Percentiles rank a stretch among this genome's conserved stretches.
Evolutionary conservation across 2,329 filamentous ascomycete species (phyloP).

Genomic region (Didymella pinodella): DNA sequence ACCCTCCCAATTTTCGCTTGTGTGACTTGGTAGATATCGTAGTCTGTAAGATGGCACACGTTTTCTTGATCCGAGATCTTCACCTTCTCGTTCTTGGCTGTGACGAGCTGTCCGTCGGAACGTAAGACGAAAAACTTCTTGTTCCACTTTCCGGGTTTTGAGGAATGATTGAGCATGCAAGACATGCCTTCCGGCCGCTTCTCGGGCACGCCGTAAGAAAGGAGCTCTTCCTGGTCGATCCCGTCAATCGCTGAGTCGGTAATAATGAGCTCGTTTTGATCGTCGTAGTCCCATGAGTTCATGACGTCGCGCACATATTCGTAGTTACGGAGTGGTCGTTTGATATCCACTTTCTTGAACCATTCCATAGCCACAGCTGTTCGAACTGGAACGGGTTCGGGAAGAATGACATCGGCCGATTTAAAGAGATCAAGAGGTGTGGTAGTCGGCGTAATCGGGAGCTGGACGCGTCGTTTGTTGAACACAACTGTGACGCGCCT

Average conservation of each 20-base stretch:
- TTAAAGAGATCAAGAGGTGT: slow-evolving; percentile 76
- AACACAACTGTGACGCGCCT: slow-evolving; percentile 78
- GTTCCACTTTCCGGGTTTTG: slow-evolving; percentile 84
- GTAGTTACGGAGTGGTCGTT: slow-evolving; percentile 83
- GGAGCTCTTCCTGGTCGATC: slow-evolving; percentile 68
- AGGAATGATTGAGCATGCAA: slow-evolving; percentile 80
- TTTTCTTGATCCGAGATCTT: slow-evolving; percentile 68
- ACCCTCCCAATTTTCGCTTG: slow-evolving; percentile 73
- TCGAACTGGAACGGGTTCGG: slow-evolving; percentile 68
- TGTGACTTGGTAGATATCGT: slow-evolving; percentile 86
- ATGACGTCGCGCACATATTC: slow-evolving; percentile 86
- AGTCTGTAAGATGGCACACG: slow-evolving; percentile 88
- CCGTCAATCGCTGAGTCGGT: slow-evolving; percentile 63
- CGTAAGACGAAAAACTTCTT: slow-evolving; percentile 82
- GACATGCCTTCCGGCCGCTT: slow-evolving; percentile 71
- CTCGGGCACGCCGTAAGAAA: slow-evolving; percentile 68
- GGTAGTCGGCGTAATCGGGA: slow-evolving; percentile 79
- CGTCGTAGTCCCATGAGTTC: slow-evolving; percentile 90
- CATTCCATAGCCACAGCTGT: slow-evolving; percentile 78
- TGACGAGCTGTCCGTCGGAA: slow-evolving; percentile 72
- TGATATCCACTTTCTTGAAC: slow-evolving; percentile 77
- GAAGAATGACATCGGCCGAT: slow-evolving; percentile 69
- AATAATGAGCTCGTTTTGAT: slow-evolving; percentile 76
- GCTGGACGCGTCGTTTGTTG: slow-evolving; percentile 70
- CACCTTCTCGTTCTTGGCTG: slow-evolving; percentile 73